Conservation (phyloP, 2,329 filamentous ascomycete genomes). For the Fusarium hostae region DNA sequence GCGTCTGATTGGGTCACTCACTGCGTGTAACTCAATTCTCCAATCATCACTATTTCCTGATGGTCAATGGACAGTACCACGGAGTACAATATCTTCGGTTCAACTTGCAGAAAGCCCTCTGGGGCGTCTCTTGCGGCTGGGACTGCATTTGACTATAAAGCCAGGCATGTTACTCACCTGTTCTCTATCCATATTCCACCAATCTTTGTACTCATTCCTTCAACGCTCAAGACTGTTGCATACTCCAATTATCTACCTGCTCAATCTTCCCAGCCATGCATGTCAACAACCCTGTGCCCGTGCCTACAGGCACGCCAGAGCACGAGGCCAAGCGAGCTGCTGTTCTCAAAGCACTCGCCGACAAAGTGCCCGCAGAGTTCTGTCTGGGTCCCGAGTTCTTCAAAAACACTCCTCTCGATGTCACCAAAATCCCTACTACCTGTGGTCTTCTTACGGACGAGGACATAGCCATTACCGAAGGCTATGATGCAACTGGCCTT, state of each 20-base stretch:
- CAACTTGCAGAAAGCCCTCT: background rate
- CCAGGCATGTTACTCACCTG: fast-evolving
- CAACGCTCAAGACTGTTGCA: background rate
- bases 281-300: background rate
- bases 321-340: background rate
- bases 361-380: background rate
- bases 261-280: background rate
- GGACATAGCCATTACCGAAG: background rate
- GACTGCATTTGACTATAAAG: background rate
- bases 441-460: background rate
- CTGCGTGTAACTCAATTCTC: fast-evolving
- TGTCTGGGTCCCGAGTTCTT: background rate
- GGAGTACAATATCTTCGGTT: background rate
- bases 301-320: background rate
- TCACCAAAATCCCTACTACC: background rate
- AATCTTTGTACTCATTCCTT: background rate
- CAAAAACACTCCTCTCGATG: background rate
- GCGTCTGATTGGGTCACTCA: background rate
- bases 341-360: background rate
- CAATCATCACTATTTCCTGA: background rate
- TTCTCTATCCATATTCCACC: background rate
- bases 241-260: fast-evolving
- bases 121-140: no score
- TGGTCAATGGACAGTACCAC: background rate
- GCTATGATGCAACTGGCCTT: background rate